Base-by-base conservation (phyloP, 2,329 filamentous ascomycete genomes). In the Colletotrichum incanum region DNA sequence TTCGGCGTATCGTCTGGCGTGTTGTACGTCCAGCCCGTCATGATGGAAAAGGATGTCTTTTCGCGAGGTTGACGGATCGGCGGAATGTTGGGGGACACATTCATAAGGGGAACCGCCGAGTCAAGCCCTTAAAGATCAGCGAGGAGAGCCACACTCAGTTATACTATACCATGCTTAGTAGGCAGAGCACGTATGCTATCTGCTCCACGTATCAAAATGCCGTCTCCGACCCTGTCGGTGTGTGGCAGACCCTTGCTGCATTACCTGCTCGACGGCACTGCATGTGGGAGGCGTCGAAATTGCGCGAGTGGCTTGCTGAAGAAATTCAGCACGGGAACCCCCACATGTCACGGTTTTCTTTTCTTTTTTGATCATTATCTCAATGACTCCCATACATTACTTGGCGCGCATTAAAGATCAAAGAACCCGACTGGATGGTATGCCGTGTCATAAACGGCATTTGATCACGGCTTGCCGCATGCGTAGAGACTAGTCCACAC, bases 11-110 rank as follows among this genome's bases (percentile, higher is more conserved):
- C 75, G 54, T 73, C 76, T 3, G 72, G 65, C 26, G 80, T 79
- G 74, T 83, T 83, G 76, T 78, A 80, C 9, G 80, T 81, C 82
- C 82, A 84, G 45, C 77, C 79, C 80, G 82, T 83, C 58, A 31
- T 64, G 47, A 37, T 61, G 43, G 26, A 20, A 23, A 5, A 47
- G n/a, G n/a, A 16, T 4, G n/a, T 1, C 26, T 16, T n/a, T n/a
- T 28, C 26, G 28, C 14, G 9, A 39, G 23, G 7, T 3, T 7
- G 23, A 37, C 12, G n/a, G n/a, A 6, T 37, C 16, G 9, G n/a
- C 14, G 20, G 45, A 49, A 12, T 11, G 31, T 14, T 23, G 31
- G 43, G 31, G 16, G 31, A 37, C 28, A 49, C 20, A 26, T 37
- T 12, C 31, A 49, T 43, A 39, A 50, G 34, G 16, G 31, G 45